phyloP scores from a whole-genome alignment of 345 rosid species.

The Gossypium ekmanianum region DNA sequence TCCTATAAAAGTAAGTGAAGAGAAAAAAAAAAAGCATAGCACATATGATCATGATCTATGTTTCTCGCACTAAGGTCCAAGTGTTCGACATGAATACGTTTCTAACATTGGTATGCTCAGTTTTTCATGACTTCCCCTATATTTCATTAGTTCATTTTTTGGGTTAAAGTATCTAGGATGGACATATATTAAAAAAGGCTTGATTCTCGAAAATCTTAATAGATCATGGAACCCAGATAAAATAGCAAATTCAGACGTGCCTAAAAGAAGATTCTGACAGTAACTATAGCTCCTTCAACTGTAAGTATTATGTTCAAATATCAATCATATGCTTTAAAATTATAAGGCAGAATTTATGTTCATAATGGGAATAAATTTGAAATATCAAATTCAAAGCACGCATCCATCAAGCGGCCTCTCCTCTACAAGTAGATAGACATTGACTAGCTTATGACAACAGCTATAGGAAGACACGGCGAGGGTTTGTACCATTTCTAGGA shows the following conservation, averaged over 20 bases:
- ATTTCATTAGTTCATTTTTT: no score
- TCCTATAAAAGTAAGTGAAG: not conserved
- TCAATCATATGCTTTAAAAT: not conserved
- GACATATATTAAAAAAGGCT: no score
- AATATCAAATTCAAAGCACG: not conserved
- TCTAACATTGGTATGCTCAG: no score
- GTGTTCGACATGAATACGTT: no score
- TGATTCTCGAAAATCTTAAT: no score
- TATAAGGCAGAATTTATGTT: not conserved
- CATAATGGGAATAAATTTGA: not conserved
- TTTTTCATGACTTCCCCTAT: no score
- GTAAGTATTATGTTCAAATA: not conserved
- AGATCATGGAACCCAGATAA: no score
- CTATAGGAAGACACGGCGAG: not conserved
- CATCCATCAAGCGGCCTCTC: not conserved
- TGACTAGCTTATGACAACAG: not conserved
- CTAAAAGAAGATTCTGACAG: not conserved
- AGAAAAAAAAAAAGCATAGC: not conserved
- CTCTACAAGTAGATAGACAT: not conserved
- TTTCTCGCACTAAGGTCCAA: no score
- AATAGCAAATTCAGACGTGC: not conserved
- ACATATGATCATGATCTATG: not conserved
- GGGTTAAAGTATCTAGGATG: no score
- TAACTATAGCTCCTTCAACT: not conserved
- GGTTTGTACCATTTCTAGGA: constrained; percentile 19